Evolutionary conservation across 345 rosid species (phyloP).

Genomic region (Laguncularia racemosa): DNA sequence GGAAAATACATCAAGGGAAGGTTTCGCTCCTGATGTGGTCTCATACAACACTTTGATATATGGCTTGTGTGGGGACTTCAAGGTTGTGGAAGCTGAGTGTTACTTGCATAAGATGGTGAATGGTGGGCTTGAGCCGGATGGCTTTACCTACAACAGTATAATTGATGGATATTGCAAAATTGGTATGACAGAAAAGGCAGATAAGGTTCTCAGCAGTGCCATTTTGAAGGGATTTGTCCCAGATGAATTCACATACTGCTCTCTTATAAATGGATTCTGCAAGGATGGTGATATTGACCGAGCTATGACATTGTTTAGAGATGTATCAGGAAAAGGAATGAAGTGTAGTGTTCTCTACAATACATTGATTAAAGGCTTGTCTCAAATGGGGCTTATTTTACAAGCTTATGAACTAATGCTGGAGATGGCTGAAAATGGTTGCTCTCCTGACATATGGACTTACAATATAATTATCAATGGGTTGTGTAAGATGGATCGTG

Average conservation of each 20-base stretch:
- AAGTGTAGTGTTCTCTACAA: slow-evolving; percentile 61
- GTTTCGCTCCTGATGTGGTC: slow-evolving; percentile 67
- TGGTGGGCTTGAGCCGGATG: slow-evolving; percentile 71
- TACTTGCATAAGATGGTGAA: slow-evolving; percentile 79
- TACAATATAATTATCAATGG: slow-evolving; percentile 78
- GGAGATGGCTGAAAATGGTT: slow-evolving; percentile 60
- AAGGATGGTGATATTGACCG: slow-evolving; percentile 56
- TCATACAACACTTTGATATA: slow-evolving; percentile 72
- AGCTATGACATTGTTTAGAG: slow-evolving; percentile 59
- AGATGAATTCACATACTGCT: slow-evolving; percentile 68
- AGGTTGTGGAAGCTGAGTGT: slow-evolving; percentile 60
- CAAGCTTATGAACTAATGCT: slow-evolving; percentile 64
- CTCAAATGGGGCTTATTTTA: slow-evolving; percentile 61
- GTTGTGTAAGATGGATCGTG: slow-evolving; percentile 83
- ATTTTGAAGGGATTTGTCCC: slow-evolving; percentile 72
- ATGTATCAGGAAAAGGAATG: slow-evolving; percentile 48
- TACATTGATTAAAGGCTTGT: slow-evolving; percentile 69
- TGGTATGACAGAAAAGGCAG: slow-evolving; percentile 62
- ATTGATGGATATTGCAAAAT: slow-evolving; percentile 68
- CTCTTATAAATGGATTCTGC: slow-evolving; percentile 68
- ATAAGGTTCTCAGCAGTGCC: slow-evolving; percentile 58
- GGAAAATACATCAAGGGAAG: slow-evolving; percentile 39
- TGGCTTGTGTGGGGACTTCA: slow-evolving; percentile 65
- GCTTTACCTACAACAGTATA: slow-evolving; percentile 61
- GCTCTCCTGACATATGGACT: slow-evolving; percentile 63